Evolutionary conservation across 2,329 filamentous ascomycete genomes (phyloP).

Genomic region (Xylaria sp.): DNA sequence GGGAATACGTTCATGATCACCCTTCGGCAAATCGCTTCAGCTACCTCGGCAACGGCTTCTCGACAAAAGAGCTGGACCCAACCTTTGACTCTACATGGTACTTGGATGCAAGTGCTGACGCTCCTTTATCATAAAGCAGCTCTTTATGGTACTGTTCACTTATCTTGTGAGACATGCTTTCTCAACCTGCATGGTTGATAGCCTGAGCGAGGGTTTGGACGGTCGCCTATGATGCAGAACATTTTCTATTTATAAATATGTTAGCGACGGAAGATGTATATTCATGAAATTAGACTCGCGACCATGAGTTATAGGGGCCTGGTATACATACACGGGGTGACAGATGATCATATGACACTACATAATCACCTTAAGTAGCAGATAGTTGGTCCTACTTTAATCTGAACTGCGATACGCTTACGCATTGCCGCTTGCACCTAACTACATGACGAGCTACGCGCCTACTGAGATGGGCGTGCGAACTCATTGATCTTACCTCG

Average conservation of each 20-base stretch:
- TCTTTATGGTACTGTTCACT: neutral
- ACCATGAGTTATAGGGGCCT: neutral
- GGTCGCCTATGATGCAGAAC: neutral
- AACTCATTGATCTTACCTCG: neutral
- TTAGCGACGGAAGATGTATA: neutral
- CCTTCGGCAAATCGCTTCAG: slow-evolving; percentile 57
- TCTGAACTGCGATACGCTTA: neutral
- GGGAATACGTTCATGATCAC: slow-evolving; percentile 60
- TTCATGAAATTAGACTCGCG: neutral
- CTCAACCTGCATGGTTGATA: neutral
- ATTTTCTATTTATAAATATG: neutral
- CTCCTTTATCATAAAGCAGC: slow-evolving; percentile 25
- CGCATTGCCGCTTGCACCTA: neutral
- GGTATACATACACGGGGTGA: neutral
- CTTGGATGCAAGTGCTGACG: slow-evolving; percentile 47
- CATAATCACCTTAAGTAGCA: neutral
- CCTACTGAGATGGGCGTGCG: neutral
- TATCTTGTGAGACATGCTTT: neutral
- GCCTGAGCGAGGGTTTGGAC: neutral
- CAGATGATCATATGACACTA: neutral
- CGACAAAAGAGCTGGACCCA: slow-evolving; percentile 57
- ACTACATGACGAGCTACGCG: neutral
- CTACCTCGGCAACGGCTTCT: slow-evolving; percentile 67
- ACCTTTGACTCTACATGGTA: slow-evolving; percentile 57
- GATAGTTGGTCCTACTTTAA: neutral